phyloP scores from a whole-genome alignment of 768 basidiomycete genomes.

The Boletellus emodensis region DNA sequence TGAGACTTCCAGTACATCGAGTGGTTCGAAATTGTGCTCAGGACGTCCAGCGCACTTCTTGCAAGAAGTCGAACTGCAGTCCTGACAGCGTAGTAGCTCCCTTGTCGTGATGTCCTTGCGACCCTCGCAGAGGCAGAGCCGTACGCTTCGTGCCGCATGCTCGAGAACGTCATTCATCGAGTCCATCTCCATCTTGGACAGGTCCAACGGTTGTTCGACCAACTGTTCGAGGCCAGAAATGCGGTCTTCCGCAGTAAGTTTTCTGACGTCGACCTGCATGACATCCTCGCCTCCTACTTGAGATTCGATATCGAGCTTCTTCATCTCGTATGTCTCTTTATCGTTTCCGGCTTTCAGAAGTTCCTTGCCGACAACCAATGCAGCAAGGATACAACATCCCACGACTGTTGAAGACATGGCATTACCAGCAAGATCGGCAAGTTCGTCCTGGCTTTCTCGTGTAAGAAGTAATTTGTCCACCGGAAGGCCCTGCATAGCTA shows the following conservation, averaged over 20 bases:
- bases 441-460: slow-evolving; percentile 88
- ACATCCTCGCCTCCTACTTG: slow-evolving; percentile 32
- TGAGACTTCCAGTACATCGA: slow-evolving; percentile 48
- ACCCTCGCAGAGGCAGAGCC: slow-evolving; percentile 91
- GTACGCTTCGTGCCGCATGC: slow-evolving; percentile 63
- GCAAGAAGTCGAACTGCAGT: slow-evolving; percentile 80
- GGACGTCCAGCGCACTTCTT: slow-evolving; percentile 86
- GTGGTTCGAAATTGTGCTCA: slow-evolving; percentile 67
- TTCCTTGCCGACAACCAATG: slow-evolving; percentile 62
- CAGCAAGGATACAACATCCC: slow-evolving; percentile 82
- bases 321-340: slow-evolving; percentile 63
- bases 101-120: slow-evolving; percentile 70
- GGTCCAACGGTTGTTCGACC: slow-evolving; percentile 58
- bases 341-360: slow-evolving; percentile 68
- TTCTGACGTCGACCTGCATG: slow-evolving; percentile 47
- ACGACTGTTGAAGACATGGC: slow-evolving; percentile 98
- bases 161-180: slow-evolving; percentile 55
- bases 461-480: slow-evolving; percentile 89
- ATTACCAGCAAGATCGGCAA: slow-evolving; percentile 93
- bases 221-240: slow-evolving; percentile 74
- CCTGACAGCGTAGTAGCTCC: slow-evolving; percentile 61
- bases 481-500: slow-evolving; percentile 92
- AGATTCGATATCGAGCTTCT: slow-evolving; percentile 38
- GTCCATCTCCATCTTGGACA: slow-evolving; percentile 49
- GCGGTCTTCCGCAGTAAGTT: slow-evolving; percentile 39